Evolutionary conservation across 2,329 filamentous ascomycete species (phyloP), one percentile per base, ranked within the genome.

Genomic region (Cladobotryum mycophilum): DNA sequence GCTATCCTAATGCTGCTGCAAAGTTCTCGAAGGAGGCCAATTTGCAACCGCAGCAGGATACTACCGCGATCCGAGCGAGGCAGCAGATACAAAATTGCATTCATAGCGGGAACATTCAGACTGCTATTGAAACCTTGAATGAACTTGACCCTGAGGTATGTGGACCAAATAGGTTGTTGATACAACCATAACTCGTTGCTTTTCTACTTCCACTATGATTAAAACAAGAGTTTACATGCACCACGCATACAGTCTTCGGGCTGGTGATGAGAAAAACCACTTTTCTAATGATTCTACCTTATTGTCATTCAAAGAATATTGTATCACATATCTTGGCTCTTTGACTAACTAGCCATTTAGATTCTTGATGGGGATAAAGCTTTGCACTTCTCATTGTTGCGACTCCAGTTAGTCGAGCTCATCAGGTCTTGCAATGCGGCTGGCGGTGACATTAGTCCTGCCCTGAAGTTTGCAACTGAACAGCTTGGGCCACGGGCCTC

Each of bases 1-100:
- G 93, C 47, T 99, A 97, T 64, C 88, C 92, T 11, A 85, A 86
- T 58, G 91, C 93, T 11, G 95, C 95, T 3, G 86, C 88, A 62
- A 95, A 89, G 65, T 97, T 99, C 67, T 93, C 90, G 13, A 85
- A 85, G 56, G 93, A 99, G 73, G 93, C 93, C 51, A 96, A 96
- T 64, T 80, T 97, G 30, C 76, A 81, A 56, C 82, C 86, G 6
- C 83, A 84, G 57, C 82, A 86, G 57, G 84, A 90, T 58, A 76
- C 85, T 49, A 77, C 83, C 38, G 84, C 82, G 25, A 91, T 99
- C 47, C 78, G 82, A 55, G 80, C 86, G 53, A 81, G 93, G 56
- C 89, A 95, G 59, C 78, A 86, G 58, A 96, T 99, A 55, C 84
- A 89, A 58, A 85, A 86, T 58, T 85, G 83, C 35, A 96, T 99